These are phyloP conservation scores for Pythium sp. DNA, from an alignment of 352 stramenopile genomes.

Conservation along the genomic window DNA sequence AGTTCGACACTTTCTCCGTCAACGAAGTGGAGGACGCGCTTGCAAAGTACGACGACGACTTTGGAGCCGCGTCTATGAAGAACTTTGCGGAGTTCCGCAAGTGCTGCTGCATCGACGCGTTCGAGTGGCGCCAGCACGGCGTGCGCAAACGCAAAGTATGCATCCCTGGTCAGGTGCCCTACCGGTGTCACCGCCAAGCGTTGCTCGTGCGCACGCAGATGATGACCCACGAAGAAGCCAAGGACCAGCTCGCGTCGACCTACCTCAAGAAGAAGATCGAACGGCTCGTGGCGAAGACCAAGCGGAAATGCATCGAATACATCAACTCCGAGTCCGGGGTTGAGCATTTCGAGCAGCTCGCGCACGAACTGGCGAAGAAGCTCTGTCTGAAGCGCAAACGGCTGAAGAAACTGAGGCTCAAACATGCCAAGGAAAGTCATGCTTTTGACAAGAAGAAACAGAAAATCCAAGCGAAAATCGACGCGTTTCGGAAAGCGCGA, in stretches of 20 bases:
- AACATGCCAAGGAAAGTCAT: constrained; percentile 26
- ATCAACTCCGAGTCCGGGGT: constrained; percentile 56
- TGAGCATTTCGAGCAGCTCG: constrained; percentile 48
- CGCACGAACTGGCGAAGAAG: constrained; percentile 24
- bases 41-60: constrained; percentile 56
- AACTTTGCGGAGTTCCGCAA: constrained; percentile 32
- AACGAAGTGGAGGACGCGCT: constrained; percentile 59
- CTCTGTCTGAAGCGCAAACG: constrained; percentile 33
- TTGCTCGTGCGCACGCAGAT: constrained; percentile 56
- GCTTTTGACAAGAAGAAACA: constrained; percentile 28
- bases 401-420: constrained; percentile 37
- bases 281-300: constrained; percentile 47
- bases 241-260: constrained; percentile 57
- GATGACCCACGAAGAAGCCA: constrained; percentile 58
- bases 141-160: constrained; percentile 42
- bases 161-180: constrained; percentile 35
- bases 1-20: constrained; percentile 25
- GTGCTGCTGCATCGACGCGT: constrained; percentile 49
- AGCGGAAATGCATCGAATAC: constrained; percentile 53
- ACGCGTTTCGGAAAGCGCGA: constrained; percentile 37
- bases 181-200: constrained; percentile 41
- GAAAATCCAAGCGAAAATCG: constrained; percentile 33
- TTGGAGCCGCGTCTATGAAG: constrained; percentile 31
- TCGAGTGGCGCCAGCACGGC: constrained; percentile 21
- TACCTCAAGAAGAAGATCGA: constrained; percentile 53